Evolutionary conservation across 2,329 filamentous ascomycete genomes (phyloP), one percentile per base, ranked within the genome.

Genomic region (Pseudogymnoascus sp.): DNA sequence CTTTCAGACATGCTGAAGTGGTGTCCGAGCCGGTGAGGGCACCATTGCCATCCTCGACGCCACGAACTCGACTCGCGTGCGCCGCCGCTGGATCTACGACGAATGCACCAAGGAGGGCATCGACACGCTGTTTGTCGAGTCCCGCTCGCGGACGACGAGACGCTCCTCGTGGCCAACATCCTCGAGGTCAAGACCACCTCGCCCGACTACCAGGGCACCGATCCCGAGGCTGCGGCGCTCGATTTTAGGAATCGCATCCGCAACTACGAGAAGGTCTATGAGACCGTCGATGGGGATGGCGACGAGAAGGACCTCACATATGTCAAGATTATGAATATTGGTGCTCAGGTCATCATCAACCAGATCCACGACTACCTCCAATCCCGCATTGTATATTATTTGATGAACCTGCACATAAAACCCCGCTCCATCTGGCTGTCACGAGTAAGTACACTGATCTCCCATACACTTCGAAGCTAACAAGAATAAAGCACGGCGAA

Each of bases 331-430:
- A 96, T 97, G 82, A 88, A 99, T 72, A 91, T 97, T 11, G 93
- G 95, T 64, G 91, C 91, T 69, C 91, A 96, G 72, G 93, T 97
- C 73, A 95, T 97, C 72, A 97, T 99, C 83, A 99, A 97, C 78
- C 88, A 90, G 73, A 96, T 99, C 71, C 88, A 92, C 73, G 95
- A 99, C 76, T 99, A 99, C 73, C 82, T 99, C 28, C 95, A 97
- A 75, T 96, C 91, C 75, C 88, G 95, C 63, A 88, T 99, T 49
- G 93, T 99, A 52, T 99, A 99, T 77, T 99, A 97, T 74, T 85
- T 97, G 63, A 97, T 97, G 88, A 99, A 97, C 74, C 82, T 99
- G 40, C 95, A 99, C 77, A 99, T 99, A 75, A 93, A 93, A 67
- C 93, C 93, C 16, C 86, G 95, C 63, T 96, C 92, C 3, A 96